These are phyloP conservation scores for Fusarium falciforme DNA, from an alignment of 2,329 filamentous ascomycete species.

Conservation along the genomic window DNA sequence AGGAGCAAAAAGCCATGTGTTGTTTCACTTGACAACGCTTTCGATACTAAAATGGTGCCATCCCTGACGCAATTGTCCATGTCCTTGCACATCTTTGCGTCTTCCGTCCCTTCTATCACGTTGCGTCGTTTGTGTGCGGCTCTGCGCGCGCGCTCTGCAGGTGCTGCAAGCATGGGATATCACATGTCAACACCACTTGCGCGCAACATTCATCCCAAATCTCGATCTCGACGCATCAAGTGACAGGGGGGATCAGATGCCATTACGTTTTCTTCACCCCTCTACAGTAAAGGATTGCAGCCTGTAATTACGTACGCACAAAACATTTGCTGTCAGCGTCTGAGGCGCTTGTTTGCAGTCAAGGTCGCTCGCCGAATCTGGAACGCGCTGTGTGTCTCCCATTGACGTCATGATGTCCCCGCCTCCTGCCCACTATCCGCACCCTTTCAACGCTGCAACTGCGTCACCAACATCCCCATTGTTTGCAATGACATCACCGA, in stretches of 20 bases:
- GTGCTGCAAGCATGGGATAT: conserved; percentile 8
- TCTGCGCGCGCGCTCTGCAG: neutral
- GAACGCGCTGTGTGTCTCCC: neutral
- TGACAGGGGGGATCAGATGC: conserved; percentile 3
- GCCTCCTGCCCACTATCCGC: conserved; percentile 2
- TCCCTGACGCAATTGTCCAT: conserved; percentile 23
- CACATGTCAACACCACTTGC: conserved; percentile 27
- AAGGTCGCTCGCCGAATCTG: neutral
- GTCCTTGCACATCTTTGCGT: neutral
- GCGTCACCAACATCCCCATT: conserved; percentile 24
- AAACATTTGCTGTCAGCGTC: neutral
- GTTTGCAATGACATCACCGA: conserved; percentile 39
- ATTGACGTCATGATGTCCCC: conserved; percentile 34
- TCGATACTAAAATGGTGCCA: conserved; percentile 13
- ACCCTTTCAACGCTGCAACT: neutral
- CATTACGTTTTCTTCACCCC: conserved; percentile 32
- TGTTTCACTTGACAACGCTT: conserved; percentile 28
- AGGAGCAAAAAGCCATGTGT: neutral
- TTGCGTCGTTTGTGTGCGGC: neutral
- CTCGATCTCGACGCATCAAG: conserved; percentile 2
- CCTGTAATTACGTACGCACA: neutral
- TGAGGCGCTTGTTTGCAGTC: conserved; percentile 16
- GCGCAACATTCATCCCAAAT: conserved; percentile 3
- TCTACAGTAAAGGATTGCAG: neutral
- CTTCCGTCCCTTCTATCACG: neutral